Percentiles rank a stretch among this genome's conserved stretches.
These are phyloP conservation scores for Jackrogersella multiformis DNA, from an alignment of 495 filamentous ascomycete species.

Conservation along the genomic window DNA sequence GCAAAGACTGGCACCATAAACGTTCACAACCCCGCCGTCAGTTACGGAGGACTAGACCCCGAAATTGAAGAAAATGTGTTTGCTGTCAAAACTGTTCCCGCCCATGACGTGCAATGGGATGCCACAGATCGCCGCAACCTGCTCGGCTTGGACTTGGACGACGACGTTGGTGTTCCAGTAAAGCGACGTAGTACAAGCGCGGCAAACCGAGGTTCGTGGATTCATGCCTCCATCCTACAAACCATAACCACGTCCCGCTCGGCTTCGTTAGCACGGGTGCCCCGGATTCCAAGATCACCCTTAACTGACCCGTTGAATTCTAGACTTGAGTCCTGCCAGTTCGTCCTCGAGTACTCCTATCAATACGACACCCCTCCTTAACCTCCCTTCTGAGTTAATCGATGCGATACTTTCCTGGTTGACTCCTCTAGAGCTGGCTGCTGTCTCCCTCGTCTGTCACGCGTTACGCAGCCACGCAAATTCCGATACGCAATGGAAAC, in stretches of 20 bases:
- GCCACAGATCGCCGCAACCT: conserved; percentile 22
- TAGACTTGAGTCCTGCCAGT: conserved; percentile 23
- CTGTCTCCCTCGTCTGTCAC: conserved; percentile 64
- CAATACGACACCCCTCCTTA: conserved; percentile 44
- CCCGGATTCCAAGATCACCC: conserved; percentile 1
- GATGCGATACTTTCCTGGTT: conserved; percentile 69
- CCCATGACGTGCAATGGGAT: conserved; percentile 30
- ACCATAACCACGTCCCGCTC: conserved; percentile 5
- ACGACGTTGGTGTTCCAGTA: conserved; percentile 10
- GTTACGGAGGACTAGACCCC: conserved; percentile 41
- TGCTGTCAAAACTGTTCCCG: conserved; percentile 33
- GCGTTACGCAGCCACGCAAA: conserved; percentile 59
- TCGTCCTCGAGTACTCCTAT: conserved; percentile 11
- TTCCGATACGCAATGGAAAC: conserved; percentile 70
- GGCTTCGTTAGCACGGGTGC: conserved; percentile 15
- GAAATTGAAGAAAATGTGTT: conserved; percentile 44
- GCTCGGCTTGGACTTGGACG: conserved; percentile 27
- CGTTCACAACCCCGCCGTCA: conserved; percentile 38
- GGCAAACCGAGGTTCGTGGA: conserved; percentile 38
- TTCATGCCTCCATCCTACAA: conserved; percentile 8
- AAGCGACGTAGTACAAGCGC: conserved; percentile 21
- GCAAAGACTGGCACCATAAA: conserved; percentile 32
- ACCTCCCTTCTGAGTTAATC: conserved; percentile 71
- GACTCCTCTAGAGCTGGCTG: conserved; percentile 63
- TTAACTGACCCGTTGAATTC: conserved; percentile 26